These are phyloP conservation scores for Nicotiana undulata DNA, from an alignment of 257 asterid genomes.

Conservation along the genomic window DNA sequence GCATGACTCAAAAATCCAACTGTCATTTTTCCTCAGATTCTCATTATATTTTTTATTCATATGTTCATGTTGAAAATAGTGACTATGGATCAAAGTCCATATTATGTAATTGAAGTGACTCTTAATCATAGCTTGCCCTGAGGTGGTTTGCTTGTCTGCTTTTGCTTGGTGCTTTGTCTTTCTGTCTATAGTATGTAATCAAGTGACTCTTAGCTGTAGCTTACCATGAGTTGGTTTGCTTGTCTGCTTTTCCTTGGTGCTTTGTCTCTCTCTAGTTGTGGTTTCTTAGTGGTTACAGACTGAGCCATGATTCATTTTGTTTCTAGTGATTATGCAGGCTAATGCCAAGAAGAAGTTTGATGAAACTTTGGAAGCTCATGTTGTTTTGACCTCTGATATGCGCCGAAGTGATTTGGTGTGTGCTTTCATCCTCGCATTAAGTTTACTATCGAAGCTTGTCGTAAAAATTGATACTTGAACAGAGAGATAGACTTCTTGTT, in stretches of 20 bases:
- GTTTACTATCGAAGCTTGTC: neutral
- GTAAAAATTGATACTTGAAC: neutral
- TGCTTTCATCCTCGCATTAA: neutral
- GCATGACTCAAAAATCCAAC: neutral
- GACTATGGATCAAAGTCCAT: neutral
- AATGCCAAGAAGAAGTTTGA: conserved; percentile 54
- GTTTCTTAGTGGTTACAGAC: neutral
- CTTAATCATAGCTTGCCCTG: neutral
- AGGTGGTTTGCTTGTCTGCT: neutral
- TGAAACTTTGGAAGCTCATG: conserved; percentile 96
- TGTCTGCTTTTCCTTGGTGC: neutral
- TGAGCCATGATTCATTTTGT: conserved; percentile 19
- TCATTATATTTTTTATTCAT: neutral
- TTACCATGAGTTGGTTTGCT: neutral
- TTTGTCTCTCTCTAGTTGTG: neutral
- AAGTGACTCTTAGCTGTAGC: neutral
- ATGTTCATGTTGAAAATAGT: neutral
- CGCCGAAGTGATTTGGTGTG: conserved; percentile 91
- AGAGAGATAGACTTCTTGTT: neutral
- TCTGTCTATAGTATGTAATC: neutral
- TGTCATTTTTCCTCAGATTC: neutral
- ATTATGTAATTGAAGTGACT: neutral
- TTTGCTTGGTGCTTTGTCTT: neutral
- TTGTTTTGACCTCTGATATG: conserved; percentile 78
- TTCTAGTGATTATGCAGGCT: conserved; percentile 62